These are phyloP conservation scores for Nasturtium officinale DNA, from an alignment of 345 rosid genomes.

Conservation along the genomic window DNA sequence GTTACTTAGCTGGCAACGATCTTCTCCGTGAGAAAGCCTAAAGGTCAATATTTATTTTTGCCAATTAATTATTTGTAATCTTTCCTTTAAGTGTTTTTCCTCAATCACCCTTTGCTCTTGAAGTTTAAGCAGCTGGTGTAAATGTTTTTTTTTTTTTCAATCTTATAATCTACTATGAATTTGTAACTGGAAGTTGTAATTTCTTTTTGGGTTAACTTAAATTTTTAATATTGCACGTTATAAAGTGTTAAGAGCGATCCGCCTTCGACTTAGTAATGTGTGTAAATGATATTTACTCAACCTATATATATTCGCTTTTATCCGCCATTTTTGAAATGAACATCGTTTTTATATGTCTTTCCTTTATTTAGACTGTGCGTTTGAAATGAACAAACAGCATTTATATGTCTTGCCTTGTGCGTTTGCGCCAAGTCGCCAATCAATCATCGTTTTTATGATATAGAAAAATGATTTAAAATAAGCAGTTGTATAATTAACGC, in stretches of 20 bases:
- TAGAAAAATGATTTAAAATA: not conserved
- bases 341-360: too few relatives aligned
- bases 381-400: not conserved
- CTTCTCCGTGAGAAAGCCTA: slow-evolving; percentile 46
- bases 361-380: too few relatives aligned
- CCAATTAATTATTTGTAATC: not conserved
- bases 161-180: slow-evolving; percentile 7
- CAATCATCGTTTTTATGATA: not conserved
- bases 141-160: slow-evolving; percentile 12
- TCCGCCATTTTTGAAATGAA: too few relatives aligned
- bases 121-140: slow-evolving; percentile 32
- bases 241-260: slow-evolving; percentile 20
- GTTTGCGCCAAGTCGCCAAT: too few relatives aligned
- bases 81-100: not conserved
- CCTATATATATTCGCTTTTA: too few relatives aligned
- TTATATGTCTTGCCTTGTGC: not conserved
- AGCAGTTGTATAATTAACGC: not conserved
- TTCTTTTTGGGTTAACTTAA: not conserved
- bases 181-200: not conserved
- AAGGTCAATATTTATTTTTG: slow-evolving; percentile 20
- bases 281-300: too few relatives aligned
- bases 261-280: too few relatives aligned
- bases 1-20: slow-evolving; percentile 47
- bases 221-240: slow-evolving; percentile 15
- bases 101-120: slow-evolving; percentile 16